Evolutionary conservation across 805 yeast species (phyloP), one percentile per base, ranked within the genome.

Genomic region (Saccharomycopsis sp.): DNA sequence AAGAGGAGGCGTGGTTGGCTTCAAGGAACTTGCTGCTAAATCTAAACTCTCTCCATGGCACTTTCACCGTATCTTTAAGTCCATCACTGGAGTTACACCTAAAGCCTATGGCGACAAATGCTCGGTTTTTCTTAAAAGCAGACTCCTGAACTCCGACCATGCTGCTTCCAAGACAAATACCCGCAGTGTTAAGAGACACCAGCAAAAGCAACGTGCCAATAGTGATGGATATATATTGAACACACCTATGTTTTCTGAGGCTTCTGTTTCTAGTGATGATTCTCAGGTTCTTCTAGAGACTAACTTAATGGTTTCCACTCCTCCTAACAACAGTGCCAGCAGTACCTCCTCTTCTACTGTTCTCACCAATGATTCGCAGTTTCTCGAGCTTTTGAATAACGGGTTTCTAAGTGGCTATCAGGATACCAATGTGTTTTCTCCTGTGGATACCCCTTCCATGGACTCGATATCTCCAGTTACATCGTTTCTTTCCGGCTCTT

Each of bases 41-140:
- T 85, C 91, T 8, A 86, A 86, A 64, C 78, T 90, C 60, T 82
- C 89, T 9, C 94, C 96, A 24, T 90, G 96, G 96, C 97, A 90
- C 71, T 90, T 90, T 72, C 97, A 90, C 75, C 76, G 97, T 55
- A 96, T 90, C 23, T 90, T 90, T 76, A 86, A 90, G 71, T 81
- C 85, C 57, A 88, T 89, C 61, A 87, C 96, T 3, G 93, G 96
- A 1, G 78, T 89, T 59, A 89, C 97, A 0, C 96, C 96, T 23
- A 88, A 89, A 74, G 86, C 89, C 3, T 89, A 89, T 66, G 96
- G 96, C 55, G 96, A 89, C 67, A 83, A 84, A 62, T 87, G 96
- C 68, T 85, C 82, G 76, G 85, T 81, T 62, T 83, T 44, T 17
- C 3, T 44, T 17, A 44, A 17, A 44, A 7, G 9, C 38, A 29